Percentiles rank a stretch among this genome's conserved stretches.
Conservation (phyloP, 75 land plant species). For the Cupressus sempervirens region DNA sequence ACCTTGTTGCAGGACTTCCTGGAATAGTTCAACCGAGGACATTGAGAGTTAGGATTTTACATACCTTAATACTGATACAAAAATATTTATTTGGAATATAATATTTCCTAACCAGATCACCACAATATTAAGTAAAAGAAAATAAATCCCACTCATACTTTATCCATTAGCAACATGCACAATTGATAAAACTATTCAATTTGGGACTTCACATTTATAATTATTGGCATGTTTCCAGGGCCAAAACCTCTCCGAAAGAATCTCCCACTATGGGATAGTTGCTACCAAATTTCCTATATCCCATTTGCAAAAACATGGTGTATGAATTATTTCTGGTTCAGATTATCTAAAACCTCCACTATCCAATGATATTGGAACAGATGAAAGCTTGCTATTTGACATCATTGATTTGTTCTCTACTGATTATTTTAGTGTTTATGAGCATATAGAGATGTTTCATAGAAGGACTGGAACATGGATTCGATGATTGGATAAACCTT, state of each 20-base stretch:
- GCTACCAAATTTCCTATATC: neutral
- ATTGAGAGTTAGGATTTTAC: neutral
- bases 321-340: neutral
- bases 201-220: neutral
- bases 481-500: neutral
- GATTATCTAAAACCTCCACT: neutral
- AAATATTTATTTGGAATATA: neutral
- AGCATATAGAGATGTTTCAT: neutral
- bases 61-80: neutral
- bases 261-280: neutral
- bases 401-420: neutral
- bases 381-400: neutral
- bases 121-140: neutral
- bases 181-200: neutral
- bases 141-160: neutral
- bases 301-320: neutral
- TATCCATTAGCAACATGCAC: neutral
- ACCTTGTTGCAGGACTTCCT: conserved; percentile 74
- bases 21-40: conserved; percentile 1
- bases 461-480: neutral
- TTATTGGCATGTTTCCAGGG: neutral
- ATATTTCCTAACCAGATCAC: neutral
- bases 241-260: neutral
- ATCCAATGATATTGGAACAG: neutral
- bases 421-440: neutral